These are phyloP conservation scores for Eimeria brunetti DNA, from an alignment of 169 alveolate genomes.

Conservation along the genomic window DNA sequence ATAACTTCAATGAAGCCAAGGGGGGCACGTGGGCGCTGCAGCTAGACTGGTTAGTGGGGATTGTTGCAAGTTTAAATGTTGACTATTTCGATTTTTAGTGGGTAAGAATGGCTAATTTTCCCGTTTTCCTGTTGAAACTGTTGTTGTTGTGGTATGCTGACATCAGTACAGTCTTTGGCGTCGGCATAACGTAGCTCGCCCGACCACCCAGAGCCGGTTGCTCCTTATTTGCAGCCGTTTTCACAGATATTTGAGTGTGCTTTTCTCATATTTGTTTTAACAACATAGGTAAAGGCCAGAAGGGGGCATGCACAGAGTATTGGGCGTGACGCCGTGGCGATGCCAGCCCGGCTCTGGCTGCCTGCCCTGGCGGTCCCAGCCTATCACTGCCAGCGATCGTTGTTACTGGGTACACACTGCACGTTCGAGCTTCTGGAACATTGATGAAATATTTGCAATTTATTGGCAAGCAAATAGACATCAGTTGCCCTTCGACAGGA, in stretches of 20 bases:
- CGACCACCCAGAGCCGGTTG: neutral
- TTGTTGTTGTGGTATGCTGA: neutral
- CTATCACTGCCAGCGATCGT: conserved; percentile 44
- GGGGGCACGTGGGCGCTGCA: too few species aligned
- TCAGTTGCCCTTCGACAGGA: conserved; percentile 13
- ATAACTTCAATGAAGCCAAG: too few species aligned
- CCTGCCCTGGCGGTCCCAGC: conserved; percentile 27
- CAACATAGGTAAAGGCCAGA: neutral
- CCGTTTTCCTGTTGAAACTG: neutral
- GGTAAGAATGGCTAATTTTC: neutral
- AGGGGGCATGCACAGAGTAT: neutral
- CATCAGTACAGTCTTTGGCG: neutral
- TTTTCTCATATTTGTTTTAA: neutral
- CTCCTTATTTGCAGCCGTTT: neutral
- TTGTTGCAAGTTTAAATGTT: too few species aligned
- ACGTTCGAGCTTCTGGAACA: conserved; percentile 25
- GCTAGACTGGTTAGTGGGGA: too few species aligned
- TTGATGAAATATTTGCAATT: conserved; percentile 33
- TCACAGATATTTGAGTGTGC: neutral
- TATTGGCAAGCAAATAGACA: conserved; percentile 52
- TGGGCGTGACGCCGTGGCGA: conserved; percentile 10
- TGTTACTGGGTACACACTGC: neutral
- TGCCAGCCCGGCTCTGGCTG: conserved; percentile 22
- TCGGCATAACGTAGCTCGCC: neutral
- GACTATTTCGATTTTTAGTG: neutral